These are phyloP conservation scores for Exophiala oligosperma DNA, from an alignment of 2,329 filamentous ascomycete genomes.

Conservation along the genomic window DNA sequence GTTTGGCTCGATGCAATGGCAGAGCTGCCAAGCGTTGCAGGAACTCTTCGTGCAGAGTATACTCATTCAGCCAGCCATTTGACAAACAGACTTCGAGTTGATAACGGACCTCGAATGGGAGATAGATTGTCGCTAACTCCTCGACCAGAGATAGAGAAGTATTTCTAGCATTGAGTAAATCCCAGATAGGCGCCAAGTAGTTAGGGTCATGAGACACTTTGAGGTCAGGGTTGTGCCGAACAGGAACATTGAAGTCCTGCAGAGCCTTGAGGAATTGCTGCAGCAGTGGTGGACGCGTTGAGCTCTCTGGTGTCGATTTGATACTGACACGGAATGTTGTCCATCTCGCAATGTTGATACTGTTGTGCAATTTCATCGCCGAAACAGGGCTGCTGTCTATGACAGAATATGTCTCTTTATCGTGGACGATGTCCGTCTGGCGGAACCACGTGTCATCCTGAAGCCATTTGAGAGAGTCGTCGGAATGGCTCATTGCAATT, in stretches of 20 bases:
- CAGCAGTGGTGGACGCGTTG: not conserved
- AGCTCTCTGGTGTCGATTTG: not conserved
- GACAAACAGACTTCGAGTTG: conserved; percentile 95
- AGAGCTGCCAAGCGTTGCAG: conserved; percentile 59
- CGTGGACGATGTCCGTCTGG: conserved; percentile 62
- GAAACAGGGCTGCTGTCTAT: conserved; percentile 40
- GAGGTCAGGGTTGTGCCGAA: conserved; percentile 49
- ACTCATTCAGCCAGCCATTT: conserved; percentile 71
- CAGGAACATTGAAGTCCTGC: conserved; percentile 69
- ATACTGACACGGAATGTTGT: conserved; percentile 59
- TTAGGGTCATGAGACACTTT: conserved; percentile 39
- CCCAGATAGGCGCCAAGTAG: conserved; percentile 43
- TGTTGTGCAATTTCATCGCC: conserved; percentile 50
- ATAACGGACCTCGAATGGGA: conserved; percentile 76
- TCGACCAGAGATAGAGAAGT: conserved; percentile 14
- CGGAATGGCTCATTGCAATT: conserved; percentile 42
- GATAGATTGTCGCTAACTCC: conserved; percentile 34
- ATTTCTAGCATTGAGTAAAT: conserved; percentile 37
- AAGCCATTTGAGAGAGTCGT: conserved; percentile 50
- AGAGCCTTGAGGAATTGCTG: conserved; percentile 50
- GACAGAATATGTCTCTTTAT: conserved; percentile 36
- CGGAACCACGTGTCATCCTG: conserved; percentile 61
- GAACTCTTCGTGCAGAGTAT: conserved; percentile 69
- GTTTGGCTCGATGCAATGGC: conserved; percentile 56
- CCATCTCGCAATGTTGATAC: conserved; percentile 67